Evolutionary conservation across 192 early-diverging fungal genomes (phyloP), one percentile per base, ranked within the genome.

Genomic region (Entomortierella chlamydospora): DNA sequence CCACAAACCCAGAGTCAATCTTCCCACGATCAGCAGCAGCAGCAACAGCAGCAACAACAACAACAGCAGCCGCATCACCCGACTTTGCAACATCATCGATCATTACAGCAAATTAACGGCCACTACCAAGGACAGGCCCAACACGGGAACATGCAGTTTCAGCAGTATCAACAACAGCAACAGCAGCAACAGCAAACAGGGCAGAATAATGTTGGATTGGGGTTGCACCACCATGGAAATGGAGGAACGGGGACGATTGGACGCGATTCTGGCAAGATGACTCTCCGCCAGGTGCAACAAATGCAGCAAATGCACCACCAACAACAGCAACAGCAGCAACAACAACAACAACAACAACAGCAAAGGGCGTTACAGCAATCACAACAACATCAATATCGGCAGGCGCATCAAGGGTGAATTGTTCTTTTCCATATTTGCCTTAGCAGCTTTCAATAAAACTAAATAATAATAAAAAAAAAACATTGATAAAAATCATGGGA

Each of bases 221-320:
- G 68, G 25, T 17, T 62, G 52, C 41, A 61, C 15, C n/a, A 28
- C 7, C 10, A 43, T 8, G 45, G 51, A 11, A 15, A 29, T 17
- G 57, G 51, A 11, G 63, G 71, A 9, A 33, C 63, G 22, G 57
- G 55, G 22, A 61, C 73, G 0, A 15, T 67, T 13, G 73, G 73
- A 37, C 57, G 73, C 0, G 65, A 76, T 20, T 57, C 57, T 8
- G 73, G 73, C 54, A 76, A 76, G 62, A 56, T 76, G 64, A 76
- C 64, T 30, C 59, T 76, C 33, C 64, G 73, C 17, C 73, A 76
- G 45, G 61, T 76, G 52, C 73, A 76, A 23, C 73, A 76, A 39
- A 43, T 68, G 59, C 73, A 76, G 3, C 65, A 60, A 6, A 23
- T 52, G 43, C 72, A 73, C 10, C 64, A 66, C 7, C 72, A 73